Evolutionary conservation across 2,329 filamentous ascomycete species (phyloP), one percentile per base, ranked within the genome.

Genomic region (Cercospora zeae-maydis): DNA sequence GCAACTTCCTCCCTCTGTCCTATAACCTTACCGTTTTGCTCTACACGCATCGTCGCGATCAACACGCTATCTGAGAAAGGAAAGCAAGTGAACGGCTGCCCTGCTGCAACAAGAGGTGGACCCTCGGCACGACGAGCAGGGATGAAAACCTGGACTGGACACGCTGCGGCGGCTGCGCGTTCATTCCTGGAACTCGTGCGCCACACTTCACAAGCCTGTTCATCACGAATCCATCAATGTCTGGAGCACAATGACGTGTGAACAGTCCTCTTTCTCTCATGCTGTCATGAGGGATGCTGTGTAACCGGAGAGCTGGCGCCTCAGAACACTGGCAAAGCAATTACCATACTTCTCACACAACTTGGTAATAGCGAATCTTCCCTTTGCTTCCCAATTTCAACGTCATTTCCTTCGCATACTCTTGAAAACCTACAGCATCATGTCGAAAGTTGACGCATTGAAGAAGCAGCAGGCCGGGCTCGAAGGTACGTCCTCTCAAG

Each of bases 401-500:
- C 14, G 6, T 4, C 31, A 9, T 42, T 3, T 52, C 47, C 27
- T 54, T 58, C 33, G 3, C 39, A 13, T 33, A 11, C 3, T 37
- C 9, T 11, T 24, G 19, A 49, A 45, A 36, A 24, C 34, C 19
- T 59, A 53, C n/a, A 9, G 33, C 52, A 61, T 4, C 30, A 67
- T 67, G 58, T 63, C 60, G 10, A 65, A 66, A 24, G 58, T 78
- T 24, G 73, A 76, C 33, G 71, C 77, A 10, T 67, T 79, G 53
- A 79, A 79, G 71, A 72, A 78, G 68, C 77, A 79, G 67, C 77
- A 77, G 61, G 74, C 72, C 63, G 75, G 74, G 19, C 72, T 79
- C 36, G 74, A 79, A 72, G 73, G 78, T 79, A 69, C 62, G 75
- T 66, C 37, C 8, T 49, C 19, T 21, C 13, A 57, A 30, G 42